phyloP scores from a whole-genome alignment of 2,329 filamentous ascomycete genomes.

The Aspergillus fijiensis region DNA sequence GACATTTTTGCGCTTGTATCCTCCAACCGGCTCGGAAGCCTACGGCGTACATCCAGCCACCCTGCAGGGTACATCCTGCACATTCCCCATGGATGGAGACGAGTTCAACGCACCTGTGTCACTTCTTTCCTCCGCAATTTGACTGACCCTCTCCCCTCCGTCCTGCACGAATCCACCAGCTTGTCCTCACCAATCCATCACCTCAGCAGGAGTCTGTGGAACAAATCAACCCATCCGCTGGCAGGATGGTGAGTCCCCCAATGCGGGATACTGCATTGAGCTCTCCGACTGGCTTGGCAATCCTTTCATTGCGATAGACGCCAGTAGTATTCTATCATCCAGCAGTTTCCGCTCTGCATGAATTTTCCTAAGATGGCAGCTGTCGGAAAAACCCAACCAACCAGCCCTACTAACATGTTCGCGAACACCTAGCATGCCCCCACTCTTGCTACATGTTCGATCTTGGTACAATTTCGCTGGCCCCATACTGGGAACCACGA shows the following conservation, averaged over 20 bases:
- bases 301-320: background rate
- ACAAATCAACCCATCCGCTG: background rate
- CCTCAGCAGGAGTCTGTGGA: background rate
- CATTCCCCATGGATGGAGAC: background rate
- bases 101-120: background rate
- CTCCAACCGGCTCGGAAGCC: background rate
- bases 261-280: background rate
- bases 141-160: background rate
- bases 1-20: background rate
- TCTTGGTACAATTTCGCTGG: background rate
- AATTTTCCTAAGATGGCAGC: background rate
- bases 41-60: background rate
- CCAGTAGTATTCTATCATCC: background rate
- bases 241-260: background rate
- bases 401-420: background rate
- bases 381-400: background rate
- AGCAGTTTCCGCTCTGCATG: background rate
- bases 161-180: background rate
- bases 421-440: background rate
- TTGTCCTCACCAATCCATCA: background rate
- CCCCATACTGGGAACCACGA: background rate
- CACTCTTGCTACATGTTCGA: background rate
- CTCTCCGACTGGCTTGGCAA: background rate
- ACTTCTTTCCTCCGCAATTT: background rate
- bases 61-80: slow-evolving; percentile 1